These are phyloP conservation scores for Mortierella sp. DNA, from an alignment of 371 early-diverging fungal genomes.

Conservation along the genomic window DNA sequence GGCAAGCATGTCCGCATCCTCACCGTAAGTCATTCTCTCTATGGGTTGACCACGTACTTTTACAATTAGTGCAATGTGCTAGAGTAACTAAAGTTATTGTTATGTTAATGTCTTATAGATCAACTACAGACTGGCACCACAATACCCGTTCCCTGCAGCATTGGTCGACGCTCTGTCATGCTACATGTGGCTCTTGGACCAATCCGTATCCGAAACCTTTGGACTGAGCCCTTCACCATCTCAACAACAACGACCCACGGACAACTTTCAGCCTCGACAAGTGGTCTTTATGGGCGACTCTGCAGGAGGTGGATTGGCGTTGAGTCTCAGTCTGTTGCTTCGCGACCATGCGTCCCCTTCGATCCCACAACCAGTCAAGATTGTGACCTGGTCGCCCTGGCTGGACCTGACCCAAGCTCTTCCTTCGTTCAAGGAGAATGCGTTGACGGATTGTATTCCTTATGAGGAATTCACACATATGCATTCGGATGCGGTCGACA, in stretches of 20 bases:
- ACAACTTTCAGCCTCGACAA: slow-evolving; percentile 46
- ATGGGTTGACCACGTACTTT: no score
- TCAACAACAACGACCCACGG: background rate
- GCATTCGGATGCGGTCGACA: slow-evolving; percentile 38
- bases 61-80: background rate
- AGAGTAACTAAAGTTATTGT: background rate
- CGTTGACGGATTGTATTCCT: slow-evolving; percentile 37
- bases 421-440: slow-evolving; percentile 49
- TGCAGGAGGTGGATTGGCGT: slow-evolving; percentile 73
- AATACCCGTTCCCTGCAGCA: slow-evolving; percentile 46
- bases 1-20: slow-evolving; percentile 46
- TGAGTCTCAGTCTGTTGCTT: slow-evolving; percentile 48
- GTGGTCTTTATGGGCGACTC: slow-evolving; percentile 71
- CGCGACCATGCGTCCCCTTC: slow-evolving; percentile 45
- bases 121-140: slow-evolving; percentile 52
- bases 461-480: slow-evolving; percentile 34
- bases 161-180: slow-evolving; percentile 38
- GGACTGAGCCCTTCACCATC: background rate
- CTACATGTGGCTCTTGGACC: slow-evolving; percentile 51
- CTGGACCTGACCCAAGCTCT: slow-evolving; percentile 40
- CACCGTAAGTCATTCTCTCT: slow-evolving; percentile 11
- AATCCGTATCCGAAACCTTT: slow-evolving; percentile 35
- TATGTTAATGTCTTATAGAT: slow-evolving; percentile 3
- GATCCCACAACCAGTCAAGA: slow-evolving; percentile 41
- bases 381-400: slow-evolving; percentile 52